Conservation (phyloP, 83 land plant genomes). For the Picea engelmannii region DNA sequence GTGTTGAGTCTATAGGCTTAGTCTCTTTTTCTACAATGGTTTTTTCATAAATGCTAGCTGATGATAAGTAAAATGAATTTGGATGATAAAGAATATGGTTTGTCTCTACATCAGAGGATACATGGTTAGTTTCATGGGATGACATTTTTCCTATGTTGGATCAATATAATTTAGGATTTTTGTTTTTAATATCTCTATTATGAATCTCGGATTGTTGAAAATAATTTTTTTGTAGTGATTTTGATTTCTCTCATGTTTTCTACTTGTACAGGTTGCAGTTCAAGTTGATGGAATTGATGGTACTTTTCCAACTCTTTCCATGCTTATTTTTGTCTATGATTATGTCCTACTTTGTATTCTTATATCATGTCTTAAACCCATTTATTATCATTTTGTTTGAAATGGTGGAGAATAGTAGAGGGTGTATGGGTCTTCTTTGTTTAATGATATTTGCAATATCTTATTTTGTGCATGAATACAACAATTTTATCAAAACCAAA, state of each 20-base stretch:
- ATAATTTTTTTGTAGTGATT: not conserved
- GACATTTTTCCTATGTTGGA: not conserved
- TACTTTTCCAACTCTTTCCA: conserved; percentile 12
- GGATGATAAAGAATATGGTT: not conserved
- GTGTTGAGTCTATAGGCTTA: no score
- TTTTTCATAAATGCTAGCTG: no score
- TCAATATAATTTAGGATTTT: not conserved
- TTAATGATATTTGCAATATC: no score
- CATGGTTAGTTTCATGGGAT: not conserved
- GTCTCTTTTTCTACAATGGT: no score
- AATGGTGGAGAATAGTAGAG: no score
- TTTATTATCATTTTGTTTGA: no score
- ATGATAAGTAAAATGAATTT: not conserved
- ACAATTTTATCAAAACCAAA: no score
- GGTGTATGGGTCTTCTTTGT: no score
- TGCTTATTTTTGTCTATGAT: no score
- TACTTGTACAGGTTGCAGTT: conserved; percentile 69
- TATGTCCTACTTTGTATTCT: no score
- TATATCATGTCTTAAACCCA: no score
- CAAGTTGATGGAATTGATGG: conserved; percentile 86
- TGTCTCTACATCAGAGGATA: not conserved
- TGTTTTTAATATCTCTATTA: not conserved
- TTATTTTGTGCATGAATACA: no score
- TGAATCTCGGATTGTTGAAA: not conserved
- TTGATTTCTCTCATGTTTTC: conserved; percentile 8